These are phyloP conservation scores for Raffaelea ambrosiae DNA, from an alignment of 2,329 filamentous ascomycete species.

Conservation along the genomic window DNA sequence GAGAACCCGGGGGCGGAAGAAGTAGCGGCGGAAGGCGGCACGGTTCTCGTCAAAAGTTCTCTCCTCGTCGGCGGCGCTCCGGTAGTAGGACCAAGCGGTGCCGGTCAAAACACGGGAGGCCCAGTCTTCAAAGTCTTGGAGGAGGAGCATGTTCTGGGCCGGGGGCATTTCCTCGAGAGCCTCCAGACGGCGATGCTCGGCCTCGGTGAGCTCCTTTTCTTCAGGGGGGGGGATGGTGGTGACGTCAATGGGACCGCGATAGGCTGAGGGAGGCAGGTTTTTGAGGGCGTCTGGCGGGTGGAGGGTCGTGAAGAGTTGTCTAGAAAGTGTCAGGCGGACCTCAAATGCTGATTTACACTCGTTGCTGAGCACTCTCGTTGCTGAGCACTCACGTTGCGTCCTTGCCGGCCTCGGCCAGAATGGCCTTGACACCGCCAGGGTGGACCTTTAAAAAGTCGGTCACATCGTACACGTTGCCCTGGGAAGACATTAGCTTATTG, in stretches of 20 bases:
- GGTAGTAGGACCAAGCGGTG: conserved; percentile 8
- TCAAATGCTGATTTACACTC: background rate
- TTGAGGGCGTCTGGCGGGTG: conserved; percentile 3
- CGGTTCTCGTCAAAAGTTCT: conserved; percentile 4
- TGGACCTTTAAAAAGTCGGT: conserved; percentile 78
- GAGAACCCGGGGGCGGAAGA: conserved; percentile 12
- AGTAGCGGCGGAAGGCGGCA: conserved; percentile 7
- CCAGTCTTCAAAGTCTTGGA: conserved; percentile 8
- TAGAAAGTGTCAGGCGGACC: background rate
- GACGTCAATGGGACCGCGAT: background rate
- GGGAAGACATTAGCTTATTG: background rate
- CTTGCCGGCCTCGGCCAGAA: conserved; percentile 5
- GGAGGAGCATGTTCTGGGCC: conserved; percentile 1
- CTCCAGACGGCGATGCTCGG: background rate
- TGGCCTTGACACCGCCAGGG: conserved; percentile 51
- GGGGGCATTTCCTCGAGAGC: conserved; percentile 5
- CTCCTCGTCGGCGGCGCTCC: conserved; percentile 7
- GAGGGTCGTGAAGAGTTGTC: conserved; percentile 5
- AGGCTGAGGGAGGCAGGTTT: conserved; percentile 1
- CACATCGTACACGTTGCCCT: conserved; percentile 62
- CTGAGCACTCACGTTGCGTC: conserved; percentile 4
- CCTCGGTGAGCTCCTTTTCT: conserved; percentile 2
- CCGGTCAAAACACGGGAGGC: conserved; percentile 4
- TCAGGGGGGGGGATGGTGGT: background rate
- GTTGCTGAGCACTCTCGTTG: background rate